phyloP scores from a whole-genome alignment of 345 rosid genomes.

The Clausena lansium region DNA sequence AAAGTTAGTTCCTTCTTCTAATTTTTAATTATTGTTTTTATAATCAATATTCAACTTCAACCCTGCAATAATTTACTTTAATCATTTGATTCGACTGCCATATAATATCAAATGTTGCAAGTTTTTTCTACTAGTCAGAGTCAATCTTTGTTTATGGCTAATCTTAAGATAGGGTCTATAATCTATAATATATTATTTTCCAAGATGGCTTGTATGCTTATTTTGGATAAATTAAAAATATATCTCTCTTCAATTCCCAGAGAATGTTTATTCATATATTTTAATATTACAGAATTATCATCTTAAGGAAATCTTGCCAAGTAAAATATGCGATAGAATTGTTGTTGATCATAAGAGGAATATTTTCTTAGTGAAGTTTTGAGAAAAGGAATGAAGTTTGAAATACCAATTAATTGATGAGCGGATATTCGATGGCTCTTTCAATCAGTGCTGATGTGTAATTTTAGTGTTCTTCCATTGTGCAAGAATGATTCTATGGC shows the following conservation, averaged over 20 bases:
- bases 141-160: neutral
- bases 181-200: neutral
- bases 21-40: neutral
- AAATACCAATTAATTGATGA: neutral
- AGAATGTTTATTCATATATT: neutral
- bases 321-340: neutral
- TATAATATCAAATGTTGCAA: neutral
- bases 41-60: neutral
- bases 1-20: conserved; percentile 46
- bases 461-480: neutral
- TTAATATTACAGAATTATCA: neutral
- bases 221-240: neutral
- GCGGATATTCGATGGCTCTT: neutral
- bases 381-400: neutral
- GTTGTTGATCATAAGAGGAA: neutral
- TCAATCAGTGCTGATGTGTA: neutral
- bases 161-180: neutral
- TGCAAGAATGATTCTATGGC: neutral
- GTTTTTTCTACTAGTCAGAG: neutral
- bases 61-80: neutral
- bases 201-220: neutral
- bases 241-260: neutral
- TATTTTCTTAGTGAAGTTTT: too few species aligned
- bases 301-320: neutral
- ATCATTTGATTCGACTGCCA: neutral